Evolutionary conservation across 148 eudicot species (phyloP), one percentile per base, ranked within the genome.

Genomic region (Dianthus caryophyllus): DNA sequence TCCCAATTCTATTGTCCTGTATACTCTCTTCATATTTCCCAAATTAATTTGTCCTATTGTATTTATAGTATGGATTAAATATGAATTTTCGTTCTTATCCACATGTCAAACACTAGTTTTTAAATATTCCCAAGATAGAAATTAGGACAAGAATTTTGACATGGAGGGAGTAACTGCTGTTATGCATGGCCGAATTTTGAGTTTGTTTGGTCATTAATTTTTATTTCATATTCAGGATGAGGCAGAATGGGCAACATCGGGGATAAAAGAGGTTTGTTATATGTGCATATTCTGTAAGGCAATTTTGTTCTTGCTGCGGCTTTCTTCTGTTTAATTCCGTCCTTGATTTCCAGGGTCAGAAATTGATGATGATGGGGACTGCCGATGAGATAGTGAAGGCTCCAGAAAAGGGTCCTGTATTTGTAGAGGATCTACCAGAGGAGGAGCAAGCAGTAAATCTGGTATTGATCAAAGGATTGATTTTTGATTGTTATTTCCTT

Each of bases 361-460:
- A 85, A 58, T 73, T 94, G 73, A 94, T 94, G 98, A 94, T 94
- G 98, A 90, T 94, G 98, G 98, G 98, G 77, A 94, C 97, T 73
- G 97, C 97, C 9, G 98, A 94, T 77, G 98, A 94, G 84, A 80
- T 94, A 63, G 84, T 94, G 61, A 94, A 90, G 83, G 98, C 97
- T 67, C 98, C 98, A 46, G 98, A 94, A 77, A 94, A 94, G 81
- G 90, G 88, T 27, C 84, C 92, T 33, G 84, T 94, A 47, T 94
- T 94, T 73, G 78, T 87, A 76, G 98, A 94, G 72, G 98, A 94
- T 74, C 83, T 94, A 74, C 98, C 97, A 26, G 98, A 94, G 83
- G 97, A 94, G 79, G 98, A 90, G 75, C 98, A 81, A 83, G 97
- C 53, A 26, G 84, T 75, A 53, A 71, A 83, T 58, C 72, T 88